Evolutionary conservation across 176 grass and related monocot species (phyloP).

Genomic region (Eragrostis curvula): DNA sequence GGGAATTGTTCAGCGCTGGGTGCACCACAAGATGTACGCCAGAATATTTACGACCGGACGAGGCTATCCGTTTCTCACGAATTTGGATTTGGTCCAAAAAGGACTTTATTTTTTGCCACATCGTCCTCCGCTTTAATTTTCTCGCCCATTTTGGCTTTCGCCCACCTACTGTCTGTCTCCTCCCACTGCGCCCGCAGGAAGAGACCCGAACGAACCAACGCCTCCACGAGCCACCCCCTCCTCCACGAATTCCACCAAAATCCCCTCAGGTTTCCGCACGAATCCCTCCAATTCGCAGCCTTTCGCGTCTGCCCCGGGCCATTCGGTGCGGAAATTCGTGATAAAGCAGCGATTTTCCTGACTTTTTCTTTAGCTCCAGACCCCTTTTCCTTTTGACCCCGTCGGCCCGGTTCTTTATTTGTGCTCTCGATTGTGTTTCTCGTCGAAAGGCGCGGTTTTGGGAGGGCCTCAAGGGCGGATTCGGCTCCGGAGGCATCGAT

Average conservation of each 20-base stretch:
- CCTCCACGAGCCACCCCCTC: constrained; percentile 3
- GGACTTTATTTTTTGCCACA: background rate
- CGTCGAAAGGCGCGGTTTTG: constrained; percentile 9
- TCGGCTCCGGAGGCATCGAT: constrained; percentile 42
- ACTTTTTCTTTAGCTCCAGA: constrained; percentile 40
- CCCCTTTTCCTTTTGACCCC: constrained; percentile 40
- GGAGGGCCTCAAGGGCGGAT: constrained; percentile 29
- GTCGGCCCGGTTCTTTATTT: constrained; percentile 19
- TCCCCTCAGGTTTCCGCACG: constrained; percentile 33
- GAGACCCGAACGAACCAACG: constrained; percentile 44
- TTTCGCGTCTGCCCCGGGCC: constrained; percentile 21
- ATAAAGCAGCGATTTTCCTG: constrained; percentile 38
- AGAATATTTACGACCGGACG: constrained; percentile 44
- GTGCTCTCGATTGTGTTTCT: constrained; percentile 30
- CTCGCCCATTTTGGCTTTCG: constrained; percentile 33
- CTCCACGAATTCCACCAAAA: constrained; percentile 15
- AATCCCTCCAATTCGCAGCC: constrained; percentile 35
- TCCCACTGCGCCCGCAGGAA: constrained; percentile 33
- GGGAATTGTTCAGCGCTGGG: background rate
- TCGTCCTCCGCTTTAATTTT: constrained; percentile 41
- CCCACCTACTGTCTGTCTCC: constrained; percentile 28
- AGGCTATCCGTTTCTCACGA: constrained; percentile 20
- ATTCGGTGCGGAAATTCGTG: constrained; percentile 43
- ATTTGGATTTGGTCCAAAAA: constrained; percentile 58
- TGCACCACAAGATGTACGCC: constrained; percentile 25